A percentile compares a stretch with the other conserved stretches of the same genome.
These are phyloP conservation scores for Anisodus acutangulus DNA, from an alignment of 257 asterid species.

Conservation along the genomic window DNA sequence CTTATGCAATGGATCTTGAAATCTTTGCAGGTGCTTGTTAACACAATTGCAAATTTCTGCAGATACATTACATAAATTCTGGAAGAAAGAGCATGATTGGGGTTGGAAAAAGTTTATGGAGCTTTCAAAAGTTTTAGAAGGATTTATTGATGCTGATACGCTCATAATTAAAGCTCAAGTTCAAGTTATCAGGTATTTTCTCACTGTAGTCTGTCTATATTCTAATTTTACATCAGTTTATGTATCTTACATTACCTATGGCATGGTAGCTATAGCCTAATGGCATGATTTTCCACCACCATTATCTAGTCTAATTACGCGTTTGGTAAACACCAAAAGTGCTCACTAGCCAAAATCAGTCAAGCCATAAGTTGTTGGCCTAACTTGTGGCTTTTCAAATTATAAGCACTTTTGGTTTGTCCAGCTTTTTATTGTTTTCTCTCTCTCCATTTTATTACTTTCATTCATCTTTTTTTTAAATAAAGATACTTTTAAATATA, in stretches of 20 bases:
- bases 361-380: not conserved
- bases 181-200: constrained; percentile 81
- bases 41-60: constrained; percentile 31
- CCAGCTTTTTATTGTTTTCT: not conserved
- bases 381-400: not conserved
- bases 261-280: constrained; percentile 7
- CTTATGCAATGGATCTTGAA: constrained; percentile 19
- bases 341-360: not conserved
- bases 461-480: not conserved
- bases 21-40: constrained; percentile 20
- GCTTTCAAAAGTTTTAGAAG: constrained; percentile 83
- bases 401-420: not conserved
- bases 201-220: not conserved
- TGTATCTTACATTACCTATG: constrained; percentile 5
- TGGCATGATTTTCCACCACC: constrained; percentile 16
- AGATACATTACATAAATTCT: constrained; percentile 94
- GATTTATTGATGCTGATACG: constrained; percentile 85
- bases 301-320: not conserved
- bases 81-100: constrained; percentile 99
- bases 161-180: constrained; percentile 92
- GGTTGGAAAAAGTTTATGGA: constrained; percentile 99
- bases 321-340: constrained; percentile 6
- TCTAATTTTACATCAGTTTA: not conserved
- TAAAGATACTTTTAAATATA: not conserved
- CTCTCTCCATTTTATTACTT: not conserved